phyloP scores from a whole-genome alignment of 2,329 filamentous ascomycete species.

The Pyrenophora seminiperda region DNA sequence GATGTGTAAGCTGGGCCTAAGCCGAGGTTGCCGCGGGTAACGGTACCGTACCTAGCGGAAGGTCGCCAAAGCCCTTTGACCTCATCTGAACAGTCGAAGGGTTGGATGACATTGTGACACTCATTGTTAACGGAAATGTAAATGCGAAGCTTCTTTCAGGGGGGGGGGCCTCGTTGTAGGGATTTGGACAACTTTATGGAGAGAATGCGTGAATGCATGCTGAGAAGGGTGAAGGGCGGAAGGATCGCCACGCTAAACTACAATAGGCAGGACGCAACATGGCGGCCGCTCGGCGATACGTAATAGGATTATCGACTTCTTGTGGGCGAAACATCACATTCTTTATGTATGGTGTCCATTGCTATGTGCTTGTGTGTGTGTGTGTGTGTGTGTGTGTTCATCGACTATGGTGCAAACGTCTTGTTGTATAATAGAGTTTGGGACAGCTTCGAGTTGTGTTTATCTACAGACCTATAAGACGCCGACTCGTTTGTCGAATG shows the following conservation, averaged over 20 bases:
- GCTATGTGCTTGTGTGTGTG: no score
- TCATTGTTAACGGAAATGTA: constrained; percentile 1
- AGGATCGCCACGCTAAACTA: constrained; percentile 6
- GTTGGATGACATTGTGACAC: constrained; percentile 10
- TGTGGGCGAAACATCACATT: background rate
- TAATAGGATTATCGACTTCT: constrained; percentile 7
- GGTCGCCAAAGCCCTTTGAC: constrained; percentile 12
- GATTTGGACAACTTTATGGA: background rate
- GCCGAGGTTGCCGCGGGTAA: constrained; percentile 11
- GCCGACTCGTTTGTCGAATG: no score
- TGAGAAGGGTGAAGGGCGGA: constrained; percentile 10
- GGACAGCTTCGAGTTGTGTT: no score
- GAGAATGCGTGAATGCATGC: constrained; percentile 5
- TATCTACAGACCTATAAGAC: no score
- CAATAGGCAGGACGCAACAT: constrained; percentile 12
- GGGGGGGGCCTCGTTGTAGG: constrained; percentile 2
- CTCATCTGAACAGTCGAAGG: constrained; percentile 9
- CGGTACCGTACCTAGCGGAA: constrained; percentile 15
- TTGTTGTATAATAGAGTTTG: no score
- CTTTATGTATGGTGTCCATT: background rate
- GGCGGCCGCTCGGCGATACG: constrained; percentile 9
- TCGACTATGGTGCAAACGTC: no score
- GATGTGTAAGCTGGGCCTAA: constrained; percentile 8
- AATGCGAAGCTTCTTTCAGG: constrained; percentile 10
- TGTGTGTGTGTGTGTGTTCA: no score